Evolutionary conservation across 2,329 filamentous ascomycete species (phyloP).

Genomic region (Colletotrichum sp.): DNA sequence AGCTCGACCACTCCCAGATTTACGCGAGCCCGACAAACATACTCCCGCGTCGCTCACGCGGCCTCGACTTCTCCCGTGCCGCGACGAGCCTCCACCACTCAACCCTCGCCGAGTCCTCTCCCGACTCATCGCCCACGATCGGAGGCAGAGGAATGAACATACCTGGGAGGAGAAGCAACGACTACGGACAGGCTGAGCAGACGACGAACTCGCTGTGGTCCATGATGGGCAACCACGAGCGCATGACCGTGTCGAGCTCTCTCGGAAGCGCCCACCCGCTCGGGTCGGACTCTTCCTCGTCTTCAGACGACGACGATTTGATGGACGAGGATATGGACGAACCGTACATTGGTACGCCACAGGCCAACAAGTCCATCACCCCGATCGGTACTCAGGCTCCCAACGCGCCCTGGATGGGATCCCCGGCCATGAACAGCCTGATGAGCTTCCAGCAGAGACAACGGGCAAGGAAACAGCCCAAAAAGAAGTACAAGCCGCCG

Average conservation of each 20-base stretch:
- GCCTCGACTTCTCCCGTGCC: conserved; percentile 90
- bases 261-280: conserved; percentile 73
- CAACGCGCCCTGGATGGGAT: conserved; percentile 69
- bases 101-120: conserved; percentile 87
- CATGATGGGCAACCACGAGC: conserved; percentile 72
- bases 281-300: conserved; percentile 79
- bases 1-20: conserved; percentile 82
- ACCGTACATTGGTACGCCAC: conserved; percentile 82
- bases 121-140: conserved; percentile 88
- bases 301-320: conserved; percentile 71
- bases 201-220: conserved; percentile 77
- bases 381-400: conserved; percentile 50
- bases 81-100: conserved; percentile 96
- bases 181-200: conserved; percentile 61
- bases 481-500: conserved; percentile 56
- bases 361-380: conserved; percentile 66
- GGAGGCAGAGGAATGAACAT: conserved; percentile 71
- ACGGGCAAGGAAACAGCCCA: conserved; percentile 71
- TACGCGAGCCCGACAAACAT: conserved; percentile 90
- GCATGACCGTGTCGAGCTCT: conserved; percentile 78
- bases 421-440: conserved; percentile 76
- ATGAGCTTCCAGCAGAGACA: conserved; percentile 84
- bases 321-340: conserved; percentile 83
- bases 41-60: conserved; percentile 85
- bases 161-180: conserved; percentile 54